A percentile compares a stretch with the other conserved stretches of the same genome.
phyloP scores from a whole-genome alignment of 768 basidiomycete genomes.

The Rhizopogon vinicolor region DNA sequence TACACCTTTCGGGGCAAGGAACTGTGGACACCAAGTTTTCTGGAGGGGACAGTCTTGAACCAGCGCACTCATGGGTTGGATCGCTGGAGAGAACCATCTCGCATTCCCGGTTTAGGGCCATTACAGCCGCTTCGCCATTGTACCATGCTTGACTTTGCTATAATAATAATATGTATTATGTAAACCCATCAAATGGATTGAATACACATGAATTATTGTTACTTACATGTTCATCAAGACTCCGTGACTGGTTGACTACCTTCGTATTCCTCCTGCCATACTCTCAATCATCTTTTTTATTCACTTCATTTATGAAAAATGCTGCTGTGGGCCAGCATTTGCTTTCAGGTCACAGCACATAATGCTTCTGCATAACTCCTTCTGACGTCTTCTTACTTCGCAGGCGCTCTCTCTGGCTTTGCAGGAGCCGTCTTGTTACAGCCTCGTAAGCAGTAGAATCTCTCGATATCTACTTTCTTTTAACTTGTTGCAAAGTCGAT shows the following conservation, averaged over 20 bases:
- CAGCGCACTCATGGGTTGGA: slow-evolving; percentile 69
- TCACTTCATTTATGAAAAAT: slow-evolving; percentile 19
- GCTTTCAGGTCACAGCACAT: slow-evolving; percentile 17
- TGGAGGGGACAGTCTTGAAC: slow-evolving; percentile 93
- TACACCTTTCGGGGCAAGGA: slow-evolving; percentile 60
- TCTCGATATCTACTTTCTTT: neutral
- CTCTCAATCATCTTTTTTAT: neutral
- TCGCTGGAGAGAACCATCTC: slow-evolving; percentile 60
- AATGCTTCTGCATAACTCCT: neutral
- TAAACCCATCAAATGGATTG: too few species aligned
- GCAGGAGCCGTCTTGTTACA: slow-evolving; percentile 72
- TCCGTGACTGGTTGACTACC: too few species aligned
- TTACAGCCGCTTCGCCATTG: slow-evolving; percentile 73
- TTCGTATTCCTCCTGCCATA: neutral
- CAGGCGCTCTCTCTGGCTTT: slow-evolving; percentile 77
- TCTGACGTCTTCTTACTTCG: neutral
- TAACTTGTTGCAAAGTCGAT: slow-evolving; percentile 52
- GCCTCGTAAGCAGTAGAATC: slow-evolving; percentile 48
- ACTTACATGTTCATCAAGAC: too few species aligned
- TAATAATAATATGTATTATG: too few species aligned
- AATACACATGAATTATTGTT: too few species aligned
- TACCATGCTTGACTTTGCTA: neutral
- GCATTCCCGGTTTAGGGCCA: slow-evolving; percentile 81
- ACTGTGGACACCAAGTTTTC: slow-evolving; percentile 89
- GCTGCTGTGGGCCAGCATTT: slow-evolving; percentile 21